Percentiles rank a stretch among this genome's conserved stretches.
phyloP scores from a whole-genome alignment of 441 rosid genomes.

The Theobroma grandiflorum region DNA sequence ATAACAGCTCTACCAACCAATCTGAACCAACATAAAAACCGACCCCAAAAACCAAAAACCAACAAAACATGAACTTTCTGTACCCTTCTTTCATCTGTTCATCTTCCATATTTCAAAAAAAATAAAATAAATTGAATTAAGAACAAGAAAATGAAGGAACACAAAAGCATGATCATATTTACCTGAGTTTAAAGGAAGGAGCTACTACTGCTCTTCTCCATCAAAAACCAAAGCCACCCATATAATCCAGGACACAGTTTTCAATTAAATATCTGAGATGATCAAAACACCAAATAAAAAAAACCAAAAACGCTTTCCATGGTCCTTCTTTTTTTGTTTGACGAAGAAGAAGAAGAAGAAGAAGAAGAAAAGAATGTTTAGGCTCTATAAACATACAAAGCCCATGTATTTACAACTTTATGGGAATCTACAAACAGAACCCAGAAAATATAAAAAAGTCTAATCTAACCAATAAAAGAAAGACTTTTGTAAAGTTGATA shows the following conservation, averaged over 20 bases:
- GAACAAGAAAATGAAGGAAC: background rate
- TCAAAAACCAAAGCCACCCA: slow-evolving; percentile 38
- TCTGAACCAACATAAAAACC: slow-evolving; percentile 16
- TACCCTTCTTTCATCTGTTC: background rate
- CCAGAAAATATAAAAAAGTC: background rate
- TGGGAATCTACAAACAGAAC: slow-evolving; percentile 21
- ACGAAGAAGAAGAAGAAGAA: slow-evolving; percentile 14
- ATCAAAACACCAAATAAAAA: background rate
- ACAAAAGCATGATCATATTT: slow-evolving; percentile 17
- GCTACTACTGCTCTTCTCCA: slow-evolving; percentile 38
- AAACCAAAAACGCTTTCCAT: background rate
- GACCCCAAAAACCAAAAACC: slow-evolving; percentile 15
- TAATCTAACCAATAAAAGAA: slow-evolving; percentile 23
- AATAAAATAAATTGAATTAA: background rate
- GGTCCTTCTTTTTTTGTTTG: background rate
- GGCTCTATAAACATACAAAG: slow-evolving; percentile 25
- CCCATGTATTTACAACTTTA: slow-evolving; percentile 30
- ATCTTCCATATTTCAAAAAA: background rate
- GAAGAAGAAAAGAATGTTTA: slow-evolving; percentile 14
- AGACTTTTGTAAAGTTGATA: slow-evolving; percentile 36
- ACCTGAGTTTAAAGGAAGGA: slow-evolving; percentile 47
- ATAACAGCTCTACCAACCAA: background rate
- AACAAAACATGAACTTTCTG: slow-evolving; percentile 3
- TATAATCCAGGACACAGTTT: slow-evolving; percentile 8
- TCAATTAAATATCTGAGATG: slow-evolving; percentile 15